A percentile compares a stretch with the other conserved stretches of the same genome.
Conservation (phyloP, 805 yeast species). For the Ascoidea rubescens region DNA sequence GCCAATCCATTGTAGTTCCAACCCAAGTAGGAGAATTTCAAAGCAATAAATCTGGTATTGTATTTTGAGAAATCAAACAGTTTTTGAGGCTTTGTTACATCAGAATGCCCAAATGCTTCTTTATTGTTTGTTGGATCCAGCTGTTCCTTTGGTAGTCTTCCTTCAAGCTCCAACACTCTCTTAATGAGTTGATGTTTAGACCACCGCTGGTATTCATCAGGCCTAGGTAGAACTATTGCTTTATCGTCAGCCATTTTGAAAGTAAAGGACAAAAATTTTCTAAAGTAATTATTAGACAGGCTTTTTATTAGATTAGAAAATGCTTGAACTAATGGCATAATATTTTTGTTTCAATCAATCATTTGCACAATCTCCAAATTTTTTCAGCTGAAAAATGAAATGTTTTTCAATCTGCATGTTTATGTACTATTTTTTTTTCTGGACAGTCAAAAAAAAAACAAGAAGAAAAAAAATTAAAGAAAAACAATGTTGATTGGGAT, state of each 20-base stretch:
- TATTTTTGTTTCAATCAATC: too few relatives aligned
- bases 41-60: slow-evolving; percentile 55
- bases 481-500: too few relatives aligned
- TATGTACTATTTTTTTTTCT: too few relatives aligned
- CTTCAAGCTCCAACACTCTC: slow-evolving; percentile 2
- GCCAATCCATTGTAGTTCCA: slow-evolving; percentile 94
- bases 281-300: too few relatives aligned
- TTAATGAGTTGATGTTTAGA: slow-evolving; percentile 4
- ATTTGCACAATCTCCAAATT: too few relatives aligned
- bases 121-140: not conserved
- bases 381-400: not conserved
- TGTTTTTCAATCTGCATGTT: not conserved
- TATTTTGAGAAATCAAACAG: slow-evolving; percentile 54
- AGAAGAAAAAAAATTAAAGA: too few relatives aligned
- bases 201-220: slow-evolving; percentile 4
- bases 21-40: slow-evolving; percentile 79
- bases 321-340: too few relatives aligned
- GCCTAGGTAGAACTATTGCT: not conserved
- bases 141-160: not conserved
- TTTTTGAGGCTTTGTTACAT: slow-evolving; percentile 22
- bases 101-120: not conserved
- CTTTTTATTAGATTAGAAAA: too few relatives aligned
- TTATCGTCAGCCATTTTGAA: not conserved
- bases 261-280: too few relatives aligned
- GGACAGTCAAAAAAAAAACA: too few relatives aligned